A percentile compares a stretch with the other conserved stretches of the same genome.
Conservation (phyloP, 2,329 filamentous ascomycete species). For the Pseudohalonectria lignicola region DNA sequence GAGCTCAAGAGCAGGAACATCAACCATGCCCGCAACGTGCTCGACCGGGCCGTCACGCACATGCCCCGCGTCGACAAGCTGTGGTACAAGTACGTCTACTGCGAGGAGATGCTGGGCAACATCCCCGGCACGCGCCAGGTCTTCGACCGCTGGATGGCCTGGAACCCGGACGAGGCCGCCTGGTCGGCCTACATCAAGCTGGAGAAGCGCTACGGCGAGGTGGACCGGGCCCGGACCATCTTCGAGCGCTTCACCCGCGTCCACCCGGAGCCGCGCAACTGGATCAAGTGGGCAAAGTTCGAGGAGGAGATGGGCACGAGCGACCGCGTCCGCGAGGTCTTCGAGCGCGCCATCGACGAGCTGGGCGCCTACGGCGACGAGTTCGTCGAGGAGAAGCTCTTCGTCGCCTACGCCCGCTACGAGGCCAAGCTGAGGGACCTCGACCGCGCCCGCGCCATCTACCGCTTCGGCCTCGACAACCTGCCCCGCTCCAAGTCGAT, state of each 20-base stretch:
- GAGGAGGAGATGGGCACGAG: constrained; percentile 93
- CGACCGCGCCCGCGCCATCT: constrained; percentile 86
- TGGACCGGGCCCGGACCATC: constrained; percentile 78
- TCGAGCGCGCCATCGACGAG: constrained; percentile 76
- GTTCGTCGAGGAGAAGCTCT: constrained; percentile 91
- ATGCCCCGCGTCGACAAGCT: constrained; percentile 88
- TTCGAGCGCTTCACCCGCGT: constrained; percentile 86
- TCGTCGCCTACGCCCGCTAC: constrained; percentile 91
- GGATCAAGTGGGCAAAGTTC: constrained; percentile 98
- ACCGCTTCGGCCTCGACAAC: constrained; percentile 90
- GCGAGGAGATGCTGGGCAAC: constrained; percentile 96
- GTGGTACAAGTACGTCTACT: constrained; percentile 99
- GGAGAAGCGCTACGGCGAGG: constrained; percentile 91
- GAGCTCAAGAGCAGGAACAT: constrained; percentile 96
- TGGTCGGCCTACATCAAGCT: constrained; percentile 96
- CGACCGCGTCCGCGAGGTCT: constrained; percentile 86
- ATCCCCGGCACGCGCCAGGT: constrained; percentile 85
- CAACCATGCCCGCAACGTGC: constrained; percentile 88
- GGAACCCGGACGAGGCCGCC: constrained; percentile 92
- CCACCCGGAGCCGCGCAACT: constrained; percentile 89
- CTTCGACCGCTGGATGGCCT: constrained; percentile 97
- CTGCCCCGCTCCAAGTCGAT: constrained; percentile 80
- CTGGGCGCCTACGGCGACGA: constrained; percentile 60
- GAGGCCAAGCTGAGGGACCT: constrained; percentile 93
- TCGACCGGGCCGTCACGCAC: constrained; percentile 90